Base-by-base conservation (phyloP, 768 basidiomycete genomes). In the Cystobasidium tubakii region DNA sequence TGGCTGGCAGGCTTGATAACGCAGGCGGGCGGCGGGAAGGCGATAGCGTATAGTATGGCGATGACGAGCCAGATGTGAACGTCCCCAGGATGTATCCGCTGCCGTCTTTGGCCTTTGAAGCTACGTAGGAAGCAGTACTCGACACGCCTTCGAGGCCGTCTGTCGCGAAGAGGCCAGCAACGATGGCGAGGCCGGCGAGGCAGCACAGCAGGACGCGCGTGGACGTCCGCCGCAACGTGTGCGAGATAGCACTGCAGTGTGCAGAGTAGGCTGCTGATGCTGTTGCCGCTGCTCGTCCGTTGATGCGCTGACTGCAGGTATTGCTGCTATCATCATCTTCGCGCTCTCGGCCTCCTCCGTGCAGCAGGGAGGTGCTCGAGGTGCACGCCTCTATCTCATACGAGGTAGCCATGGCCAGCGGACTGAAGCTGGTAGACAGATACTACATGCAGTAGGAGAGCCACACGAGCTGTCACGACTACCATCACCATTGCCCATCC, bases 101-200 rank as follows among this genome's bases (percentile, higher is more conserved):
- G 57, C 57, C 57, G 33, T 60, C 57, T 60, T 60, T 60, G 25
- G 57, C 57, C 33, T 60, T 60, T 60, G 57, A 60, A 29, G 57
- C 57, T 6, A 60, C 57, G 27, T 60, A 60, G 17, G 57, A 60
- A 27, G 57, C 57, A 25, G 33, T 60, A 25, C 29, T 60, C 57
- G 29, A 60, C 27, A 29, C 29, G 29, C 33, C 33, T 27, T 25
- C 33, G 27, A 60, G 10, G 57, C 57, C 33, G 29, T 60, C 57
- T 60, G 57, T 60, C 33, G 57, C 25, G 57, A 34, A 27, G 6
- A 60, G 57, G 10, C 57, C 57, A 60, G 33, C 57, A 21, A 60
- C 29, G 33, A 60, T 29, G 23, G 57, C 57, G 12, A 34, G 29
- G 13, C 13, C 57, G 15, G 57, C 57, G 25, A 60, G 57, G 27